Evolutionary conservation across 2,329 filamentous ascomycete genomes (phyloP), one percentile per base, ranked within the genome.

Genomic region (Fusarium dlaminii): DNA sequence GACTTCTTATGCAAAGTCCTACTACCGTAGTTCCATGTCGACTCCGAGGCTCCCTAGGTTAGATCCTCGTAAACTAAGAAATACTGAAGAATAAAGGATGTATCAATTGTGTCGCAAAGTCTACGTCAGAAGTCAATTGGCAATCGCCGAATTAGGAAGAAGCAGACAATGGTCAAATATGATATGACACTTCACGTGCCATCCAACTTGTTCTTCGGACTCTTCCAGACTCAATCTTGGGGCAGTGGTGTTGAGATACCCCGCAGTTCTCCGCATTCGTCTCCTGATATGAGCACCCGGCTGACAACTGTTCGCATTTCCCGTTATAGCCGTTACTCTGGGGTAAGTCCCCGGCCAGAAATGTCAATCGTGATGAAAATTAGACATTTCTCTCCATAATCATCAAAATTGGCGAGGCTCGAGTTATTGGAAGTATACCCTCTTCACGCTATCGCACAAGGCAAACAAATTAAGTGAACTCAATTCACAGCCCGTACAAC

Each of bases 181-280:
- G 51, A 55, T 30, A 55, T 55, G 51, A 55, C 6, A n/a, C 34
- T 40, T 18, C 32, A 55, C 34, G 34, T 40, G 34, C 24, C 20
- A 55, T 5, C 3, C 8, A 10, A 30, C 20, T 6, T 12, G 14
- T 30, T 55, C 24, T 55, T 30, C n/a, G 8, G 51, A 30, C 51
- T 29, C 34, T 39, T 55, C 51, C 24, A 55, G 51, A 55, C 51
- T 40, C 24, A 55, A 30, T n/a, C 8, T 40, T n/a, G 15, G 34
- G 34, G 20, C 6, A 29, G 15, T 55, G 51, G 51, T 55, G 51
- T 40, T 55, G 0, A 55, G 51, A 55, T 55, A 55, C 51, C 51
- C 51, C 51, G 51, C 51, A 55, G 51, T 55, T 55, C 51, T 55
- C 51, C 51, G 20, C 51, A 34, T 55, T 55, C 24, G 24, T 55